These are phyloP conservation scores for Rhytidiadelphus loreus DNA, from an alignment of 225 moss, liverwort and hornwort genomes.

Conservation along the genomic window DNA sequence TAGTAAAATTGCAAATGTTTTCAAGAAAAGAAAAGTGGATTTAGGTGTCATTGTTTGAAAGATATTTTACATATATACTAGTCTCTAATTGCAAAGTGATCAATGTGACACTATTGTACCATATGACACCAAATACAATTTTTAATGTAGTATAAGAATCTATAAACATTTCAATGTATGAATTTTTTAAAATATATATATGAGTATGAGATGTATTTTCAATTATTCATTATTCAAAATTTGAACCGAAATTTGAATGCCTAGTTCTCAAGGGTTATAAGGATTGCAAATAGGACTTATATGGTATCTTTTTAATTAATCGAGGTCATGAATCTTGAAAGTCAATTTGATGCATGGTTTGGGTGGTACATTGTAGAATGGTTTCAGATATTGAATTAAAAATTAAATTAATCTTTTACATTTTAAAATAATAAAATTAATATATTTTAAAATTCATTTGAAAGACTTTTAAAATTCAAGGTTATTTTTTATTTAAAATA, in stretches of 20 bases:
- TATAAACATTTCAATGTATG: not conserved
- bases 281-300: not conserved
- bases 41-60: not conserved
- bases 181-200: not conserved
- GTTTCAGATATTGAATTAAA: not conserved
- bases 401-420: fast-evolving
- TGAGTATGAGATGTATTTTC: not conserved
- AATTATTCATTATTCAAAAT: not conserved
- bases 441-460: not conserved
- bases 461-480: not conserved
- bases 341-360: not conserved
- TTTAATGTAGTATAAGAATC: not conserved
- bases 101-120: not conserved
- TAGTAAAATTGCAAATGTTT: not conserved
- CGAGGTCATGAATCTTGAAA: not conserved
- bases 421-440: not conserved
- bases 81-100: not conserved
- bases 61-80: not conserved
- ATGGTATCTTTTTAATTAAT: not conserved
- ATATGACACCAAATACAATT: not conserved
- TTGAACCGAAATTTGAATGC: not conserved
- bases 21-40: not conserved
- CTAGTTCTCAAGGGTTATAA: not conserved
- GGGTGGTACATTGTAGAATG: no score
- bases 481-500: not conserved